Conservation (phyloP, 139 green algal genomes). For the Chlorella sp. region DNA sequence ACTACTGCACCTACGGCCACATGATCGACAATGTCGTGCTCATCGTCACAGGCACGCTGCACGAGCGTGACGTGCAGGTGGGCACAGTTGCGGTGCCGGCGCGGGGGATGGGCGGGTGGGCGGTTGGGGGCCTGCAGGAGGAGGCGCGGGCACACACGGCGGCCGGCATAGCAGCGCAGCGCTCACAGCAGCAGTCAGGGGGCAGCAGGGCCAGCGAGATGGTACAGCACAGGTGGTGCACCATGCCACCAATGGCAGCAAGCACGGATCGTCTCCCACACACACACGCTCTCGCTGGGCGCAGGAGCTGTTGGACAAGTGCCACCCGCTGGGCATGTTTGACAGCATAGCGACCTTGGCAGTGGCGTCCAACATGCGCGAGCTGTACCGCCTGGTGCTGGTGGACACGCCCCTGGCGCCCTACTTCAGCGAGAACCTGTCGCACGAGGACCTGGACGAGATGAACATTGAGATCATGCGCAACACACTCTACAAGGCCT, state of each 20-base stretch:
- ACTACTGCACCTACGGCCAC: slow-evolving; percentile 98
- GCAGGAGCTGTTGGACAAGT: slow-evolving; percentile 97
- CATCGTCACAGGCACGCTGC: slow-evolving; percentile 94
- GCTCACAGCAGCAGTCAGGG: no score
- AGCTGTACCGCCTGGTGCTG: slow-evolving; percentile 95
- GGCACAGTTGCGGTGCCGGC: no score
- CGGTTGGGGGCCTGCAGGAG: no score
- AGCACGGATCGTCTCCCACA: no score
- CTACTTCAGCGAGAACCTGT: slow-evolving; percentile 89
- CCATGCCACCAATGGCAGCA: no score
- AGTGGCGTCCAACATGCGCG: slow-evolving; percentile 92
- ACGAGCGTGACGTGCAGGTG: slow-evolving; percentile 93
- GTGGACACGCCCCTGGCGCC: slow-evolving; percentile 94
- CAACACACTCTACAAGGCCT: slow-evolving; percentile 98
- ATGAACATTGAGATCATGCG: slow-evolving; percentile 99
- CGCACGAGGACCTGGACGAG: slow-evolving; percentile 93
- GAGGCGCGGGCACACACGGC: no score
- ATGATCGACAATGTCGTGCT: slow-evolving; percentile 99
- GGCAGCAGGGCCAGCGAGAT: no score
- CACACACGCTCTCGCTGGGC: no score
- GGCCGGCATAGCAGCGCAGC: no score
- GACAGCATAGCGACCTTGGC: slow-evolving; percentile 92
- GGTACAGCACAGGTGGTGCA: no score
- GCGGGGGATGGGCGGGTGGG: no score
- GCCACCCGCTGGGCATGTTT: slow-evolving; percentile 97